phyloP scores from a whole-genome alignment of 2,329 filamentous ascomycete species.

The Phyllosticta capitalensis region DNA sequence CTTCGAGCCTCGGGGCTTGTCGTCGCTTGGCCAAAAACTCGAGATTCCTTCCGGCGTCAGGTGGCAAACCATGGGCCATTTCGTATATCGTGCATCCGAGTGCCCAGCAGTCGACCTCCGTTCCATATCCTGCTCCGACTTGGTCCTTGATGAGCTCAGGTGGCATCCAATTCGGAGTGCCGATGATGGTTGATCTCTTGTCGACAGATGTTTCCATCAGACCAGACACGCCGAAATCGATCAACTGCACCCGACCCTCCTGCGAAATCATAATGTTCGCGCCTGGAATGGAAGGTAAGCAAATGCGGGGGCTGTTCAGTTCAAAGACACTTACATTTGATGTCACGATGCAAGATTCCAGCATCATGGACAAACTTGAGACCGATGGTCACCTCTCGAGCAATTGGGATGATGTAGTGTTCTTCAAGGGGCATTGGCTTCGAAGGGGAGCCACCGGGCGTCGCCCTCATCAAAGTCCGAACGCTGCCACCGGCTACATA shows the following conservation, averaged over 20 bases:
- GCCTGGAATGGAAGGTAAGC: conserved; percentile 27
- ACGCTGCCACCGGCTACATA: conserved; percentile 80
- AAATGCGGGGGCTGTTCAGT: too few species aligned
- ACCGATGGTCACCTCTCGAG: conserved; percentile 52
- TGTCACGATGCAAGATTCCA: conserved; percentile 56
- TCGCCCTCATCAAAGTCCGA: conserved; percentile 45
- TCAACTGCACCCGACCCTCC: conserved; percentile 66
- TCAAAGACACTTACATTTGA: conserved; percentile 42
- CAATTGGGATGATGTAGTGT: conserved; percentile 54
- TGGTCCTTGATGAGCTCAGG: conserved; percentile 53
- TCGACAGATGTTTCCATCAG: conserved; percentile 65
- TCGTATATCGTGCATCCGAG: conserved; percentile 75
- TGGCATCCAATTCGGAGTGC: conserved; percentile 81
- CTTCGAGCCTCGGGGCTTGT: conserved; percentile 57
- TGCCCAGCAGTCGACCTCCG: conserved; percentile 66
- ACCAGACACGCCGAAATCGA: conserved; percentile 76
- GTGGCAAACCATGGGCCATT: conserved; percentile 65
- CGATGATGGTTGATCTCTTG: conserved; percentile 72
- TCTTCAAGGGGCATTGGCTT: conserved; percentile 44
- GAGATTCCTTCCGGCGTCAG: conserved; percentile 38
- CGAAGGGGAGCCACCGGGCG: not conserved
- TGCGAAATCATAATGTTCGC: conserved; percentile 75
- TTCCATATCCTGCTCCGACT: conserved; percentile 33
- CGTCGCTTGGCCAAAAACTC: conserved; percentile 48
- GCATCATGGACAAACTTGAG: conserved; percentile 54